Percentiles rank a stretch among this genome's conserved stretches.
These are phyloP conservation scores for Auricularia sp. DNA, from an alignment of 768 basidiomycete genomes.

Conservation along the genomic window DNA sequence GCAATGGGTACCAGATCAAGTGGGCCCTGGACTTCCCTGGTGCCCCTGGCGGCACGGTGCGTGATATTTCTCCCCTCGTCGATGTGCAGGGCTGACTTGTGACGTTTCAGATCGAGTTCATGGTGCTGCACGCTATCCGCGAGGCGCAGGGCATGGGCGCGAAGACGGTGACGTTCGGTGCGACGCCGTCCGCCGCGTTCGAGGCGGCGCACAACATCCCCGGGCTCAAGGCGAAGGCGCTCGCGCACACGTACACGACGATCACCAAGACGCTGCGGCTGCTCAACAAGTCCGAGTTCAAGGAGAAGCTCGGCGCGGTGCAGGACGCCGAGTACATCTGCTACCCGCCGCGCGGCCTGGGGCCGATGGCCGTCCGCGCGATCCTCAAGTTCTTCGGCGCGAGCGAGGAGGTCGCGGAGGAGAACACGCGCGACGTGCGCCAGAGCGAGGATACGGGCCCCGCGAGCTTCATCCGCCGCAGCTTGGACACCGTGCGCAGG, in stretches of 20 bases:
- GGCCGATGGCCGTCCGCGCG: conserved; percentile 1
- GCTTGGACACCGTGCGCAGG: background rate
- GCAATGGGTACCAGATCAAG: conserved; percentile 36
- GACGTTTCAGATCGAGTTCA: conserved; percentile 27
- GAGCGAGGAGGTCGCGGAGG: background rate
- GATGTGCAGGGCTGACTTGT: conserved; percentile 18
- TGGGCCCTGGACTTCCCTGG: conserved; percentile 36
- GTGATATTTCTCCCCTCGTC: background rate
- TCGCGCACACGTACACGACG: conserved; percentile 31
- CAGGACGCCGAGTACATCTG: conserved; percentile 2
- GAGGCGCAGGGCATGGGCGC: conserved; percentile 28
- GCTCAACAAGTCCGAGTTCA: conserved; percentile 1
- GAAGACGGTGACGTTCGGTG: conserved; percentile 33
- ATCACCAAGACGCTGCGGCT: conserved; percentile 2
- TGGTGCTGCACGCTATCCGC: conserved; percentile 39
- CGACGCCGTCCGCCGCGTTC: conserved; percentile 35
- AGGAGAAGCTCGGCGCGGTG: background rate
- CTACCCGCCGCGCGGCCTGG: background rate
- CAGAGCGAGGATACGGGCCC: background rate
- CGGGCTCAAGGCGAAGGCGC: conserved; percentile 36
- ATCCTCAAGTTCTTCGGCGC: conserved; percentile 3
- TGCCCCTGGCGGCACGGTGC: conserved; percentile 27
- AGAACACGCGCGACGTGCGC: background rate
- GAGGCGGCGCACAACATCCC: conserved; percentile 34
- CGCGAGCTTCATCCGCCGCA: background rate